Evolutionary conservation across 192 early-diverging fungal species (phyloP), one percentile per base, ranked within the genome.

Genomic region (Entomortierella beljakovae): DNA sequence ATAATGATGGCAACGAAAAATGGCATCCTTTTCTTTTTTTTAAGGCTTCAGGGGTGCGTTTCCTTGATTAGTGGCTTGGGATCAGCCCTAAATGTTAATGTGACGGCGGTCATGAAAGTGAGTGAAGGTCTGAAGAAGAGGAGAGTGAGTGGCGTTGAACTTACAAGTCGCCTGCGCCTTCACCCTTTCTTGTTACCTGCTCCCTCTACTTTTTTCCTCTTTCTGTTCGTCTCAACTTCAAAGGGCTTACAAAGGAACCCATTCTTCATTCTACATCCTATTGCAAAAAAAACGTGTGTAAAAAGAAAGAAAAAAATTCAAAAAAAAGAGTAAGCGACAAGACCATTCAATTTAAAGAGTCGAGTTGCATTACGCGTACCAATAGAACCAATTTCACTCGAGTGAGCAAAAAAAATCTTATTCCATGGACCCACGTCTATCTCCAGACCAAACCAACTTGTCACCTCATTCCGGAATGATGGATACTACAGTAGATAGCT

Each of bases 341-440:
- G 43, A n/a, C n/a, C n/a, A n/a, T n/a, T n/a, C n/a, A n/a, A n/a
- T n/a, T n/a, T n/a, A n/a, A n/a, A n/a, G n/a, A n/a, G n/a, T n/a
- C n/a, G n/a, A n/a, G n/a, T n/a, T 46, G 33, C 52, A 37, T 40
- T 6, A 64, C 67, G 57, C 57, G 57, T 37, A n/a, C 46, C 56
- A 43, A 18, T 43, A 43, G 18, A 8, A 18, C 10, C 8, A 8
- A 8, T 11, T 8, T 11, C 42, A 43, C 42, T 43, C 8, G 10
- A 43, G 42, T 11, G 18, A 18, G 18, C 8, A 46, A 46, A 46
- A 46, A 46, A 46, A 20, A 20, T 15, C 57, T 5, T 38, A 32
- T 62, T 58, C 28, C 25, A 73, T 73, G 70, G 70, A 73, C 70
- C 70, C 70, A 59, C 70, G 70, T 40, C 70, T 73, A 40, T 73